A percentile compares a stretch with the other conserved stretches of the same genome.
These are phyloP conservation scores for Mycotypha africana DNA, from an alignment of 371 early-diverging fungal genomes.

Conservation along the genomic window DNA sequence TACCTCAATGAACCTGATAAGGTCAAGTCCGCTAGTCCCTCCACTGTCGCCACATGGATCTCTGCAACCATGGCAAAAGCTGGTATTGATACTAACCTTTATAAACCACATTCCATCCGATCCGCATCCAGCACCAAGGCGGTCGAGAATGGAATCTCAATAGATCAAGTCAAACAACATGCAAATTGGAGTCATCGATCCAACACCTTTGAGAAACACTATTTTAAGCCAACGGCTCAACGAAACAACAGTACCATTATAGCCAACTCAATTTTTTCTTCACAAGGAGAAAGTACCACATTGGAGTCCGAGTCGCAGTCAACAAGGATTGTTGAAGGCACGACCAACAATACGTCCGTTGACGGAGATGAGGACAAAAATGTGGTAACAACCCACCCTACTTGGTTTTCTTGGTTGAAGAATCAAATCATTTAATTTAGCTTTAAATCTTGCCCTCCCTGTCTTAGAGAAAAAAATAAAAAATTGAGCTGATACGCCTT, in stretches of 20 bases:
- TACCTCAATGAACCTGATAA: neutral
- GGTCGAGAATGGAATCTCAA: neutral
- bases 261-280: conserved; percentile 5
- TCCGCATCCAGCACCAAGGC: conserved; percentile 11
- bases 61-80: neutral
- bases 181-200: conserved; percentile 7
- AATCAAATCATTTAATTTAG: too few species aligned
- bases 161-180: conserved; percentile 3
- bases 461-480: too few species aligned
- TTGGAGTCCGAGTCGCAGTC: too few species aligned
- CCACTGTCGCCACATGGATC: neutral
- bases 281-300: too few species aligned
- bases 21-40: neutral
- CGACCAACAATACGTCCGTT: too few species aligned
- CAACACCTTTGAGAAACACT: conserved; percentile 3
- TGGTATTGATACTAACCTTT: neutral
- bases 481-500: too few species aligned
- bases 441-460: too few species aligned
- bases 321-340: too few species aligned
- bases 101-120: conserved; percentile 5
- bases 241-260: neutral
- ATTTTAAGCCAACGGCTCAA: conserved; percentile 4
- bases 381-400: too few species aligned
- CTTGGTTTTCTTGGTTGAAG: too few species aligned
- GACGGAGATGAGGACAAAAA: too few species aligned